These are phyloP conservation scores for Penicillium hesseltinei DNA, from an alignment of 2,329 filamentous ascomycete genomes.

Conservation along the genomic window DNA sequence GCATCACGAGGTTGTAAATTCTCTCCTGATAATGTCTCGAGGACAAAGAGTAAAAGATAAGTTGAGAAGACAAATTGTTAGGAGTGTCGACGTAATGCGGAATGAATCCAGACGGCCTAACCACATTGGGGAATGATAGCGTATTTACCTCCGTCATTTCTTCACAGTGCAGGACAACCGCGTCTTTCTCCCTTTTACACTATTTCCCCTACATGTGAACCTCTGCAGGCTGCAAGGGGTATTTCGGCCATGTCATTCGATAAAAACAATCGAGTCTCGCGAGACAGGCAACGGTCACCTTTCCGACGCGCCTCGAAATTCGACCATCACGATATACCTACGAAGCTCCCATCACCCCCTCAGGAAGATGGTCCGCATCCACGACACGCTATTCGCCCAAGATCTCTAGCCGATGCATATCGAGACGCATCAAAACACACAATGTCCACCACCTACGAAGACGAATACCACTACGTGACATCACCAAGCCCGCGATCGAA, in stretches of 20 bases:
- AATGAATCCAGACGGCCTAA: slow-evolving; percentile 10
- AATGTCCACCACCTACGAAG: slow-evolving; percentile 9
- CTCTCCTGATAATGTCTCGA: slow-evolving; percentile 12
- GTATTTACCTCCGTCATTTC: slow-evolving; percentile 13
- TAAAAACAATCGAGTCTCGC: slow-evolving; percentile 27
- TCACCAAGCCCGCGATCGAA: slow-evolving; percentile 35
- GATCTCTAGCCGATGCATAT: slow-evolving; percentile 42
- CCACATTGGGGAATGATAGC: slow-evolving; percentile 24
- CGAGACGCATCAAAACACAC: slow-evolving; percentile 35
- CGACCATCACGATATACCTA: slow-evolving; percentile 30
- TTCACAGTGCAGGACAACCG: neutral
- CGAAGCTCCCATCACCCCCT: slow-evolving; percentile 30
- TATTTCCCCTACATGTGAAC: neutral
- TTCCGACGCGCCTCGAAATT: slow-evolving; percentile 34
- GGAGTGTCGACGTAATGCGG: neutral
- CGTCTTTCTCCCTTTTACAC: neutral
- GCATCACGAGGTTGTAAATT: neutral
- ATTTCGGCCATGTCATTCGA: slow-evolving; percentile 33
- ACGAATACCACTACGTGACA: slow-evolving; percentile 16
- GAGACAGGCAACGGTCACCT: slow-evolving; percentile 31
- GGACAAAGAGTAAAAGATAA: neutral
- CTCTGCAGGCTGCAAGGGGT: slow-evolving; percentile 12
- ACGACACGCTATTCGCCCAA: slow-evolving; percentile 37
- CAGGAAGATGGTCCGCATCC: slow-evolving; percentile 28
- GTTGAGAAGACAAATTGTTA: neutral